Base-by-base conservation (phyloP, 1,139 yeast species). In the Kodamaea fungicola region DNA sequence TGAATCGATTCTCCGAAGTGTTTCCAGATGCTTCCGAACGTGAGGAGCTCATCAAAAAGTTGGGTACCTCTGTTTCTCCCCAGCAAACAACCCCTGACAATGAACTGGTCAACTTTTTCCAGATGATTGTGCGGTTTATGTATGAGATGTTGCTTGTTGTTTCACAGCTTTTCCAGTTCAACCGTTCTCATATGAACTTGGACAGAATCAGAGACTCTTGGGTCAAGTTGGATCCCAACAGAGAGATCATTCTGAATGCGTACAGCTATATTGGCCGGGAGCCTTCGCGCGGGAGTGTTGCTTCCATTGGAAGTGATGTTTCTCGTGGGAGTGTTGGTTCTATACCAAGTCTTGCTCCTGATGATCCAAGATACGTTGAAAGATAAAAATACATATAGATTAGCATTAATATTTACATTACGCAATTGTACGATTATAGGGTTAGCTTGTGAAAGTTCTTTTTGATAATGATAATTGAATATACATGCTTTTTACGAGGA, bases 211-310 rank as follows among this genome's bases (percentile, higher is more conserved):
- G 74, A 42, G 51, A 57, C 24, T 56, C 64, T 6, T 74, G 78
- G 74, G 55, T 51, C 5, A 65, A 63, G 49, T 56, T 74, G 33
- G 78, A 73, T 49, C 78, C 77, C 1, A 64, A 66, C 38, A 50
- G 74, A 38, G 55, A 58, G 22, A 60, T 64, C 37, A 70, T 69
- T 41, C 61, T 64, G 33, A 51, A 48, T 32, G 70, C 71, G 3
- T 69, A 69, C 46, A 52, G 58, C 12, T 59, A 61, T 41, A 55
- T 70, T 12, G 74, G 74, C 7, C 46, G 56, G 27, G 62, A 58
- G 9, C 58, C 61, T 10, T 41, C 57, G n/a, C 41, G 50, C 21
- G 36, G 39, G 12, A 47, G 47, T 25, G 44, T 40, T 4, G 42
- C 47, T 3, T 41, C 46, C 8, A 33, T 42, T 4, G 38, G 32